A percentile compares a stretch with the other conserved stretches of the same genome.
These are phyloP conservation scores for Ceratobasidium sp. DNA, from an alignment of 1,284 basidiomycete genomes.

Conservation along the genomic window DNA sequence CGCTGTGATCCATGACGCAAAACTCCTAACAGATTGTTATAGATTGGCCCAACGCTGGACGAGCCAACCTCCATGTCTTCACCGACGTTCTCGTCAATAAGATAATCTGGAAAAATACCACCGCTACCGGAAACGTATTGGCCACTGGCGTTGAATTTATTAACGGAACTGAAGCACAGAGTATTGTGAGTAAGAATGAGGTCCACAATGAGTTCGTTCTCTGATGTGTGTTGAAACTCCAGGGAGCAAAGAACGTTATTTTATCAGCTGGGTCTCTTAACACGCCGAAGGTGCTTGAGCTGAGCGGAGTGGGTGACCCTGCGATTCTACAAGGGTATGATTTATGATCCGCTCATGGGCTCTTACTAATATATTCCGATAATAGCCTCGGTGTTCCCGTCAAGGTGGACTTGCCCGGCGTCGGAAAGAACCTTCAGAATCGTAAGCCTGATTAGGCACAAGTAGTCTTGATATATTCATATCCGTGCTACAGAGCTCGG, in stretches of 20 bases:
- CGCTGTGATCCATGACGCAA: too few relatives aligned
- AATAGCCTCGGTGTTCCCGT: constrained; percentile 50
- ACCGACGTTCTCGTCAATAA: constrained; percentile 24
- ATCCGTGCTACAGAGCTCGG: constrained; percentile 16
- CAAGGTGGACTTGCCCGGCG: constrained; percentile 60
- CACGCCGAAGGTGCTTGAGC: constrained; percentile 54
- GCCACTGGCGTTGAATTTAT: constrained; percentile 37
- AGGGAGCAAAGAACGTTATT: constrained; percentile 37
- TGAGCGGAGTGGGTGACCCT: constrained; percentile 55
- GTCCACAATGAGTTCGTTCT: neutral
- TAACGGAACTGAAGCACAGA: constrained; percentile 21
- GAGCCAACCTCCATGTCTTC: constrained; percentile 34
- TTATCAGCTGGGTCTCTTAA: constrained; percentile 49
- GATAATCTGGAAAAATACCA: constrained; percentile 30
- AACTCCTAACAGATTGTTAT: neutral
- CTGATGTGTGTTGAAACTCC: neutral
- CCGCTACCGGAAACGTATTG: constrained; percentile 4
- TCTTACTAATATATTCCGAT: neutral
- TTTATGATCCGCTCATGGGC: neutral
- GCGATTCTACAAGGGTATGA: constrained; percentile 47
- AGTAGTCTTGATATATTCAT: neutral
- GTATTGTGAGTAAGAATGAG: constrained; percentile 7
- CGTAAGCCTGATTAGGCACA: constrained; percentile 52
- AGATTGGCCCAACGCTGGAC: constrained; percentile 35
- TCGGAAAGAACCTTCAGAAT: constrained; percentile 65